A percentile compares a stretch with the other conserved stretches of the same genome.
Evolutionary conservation across 768 basidiomycete genomes (phyloP).

Genomic region (Tylopilus intermedius): DNA sequence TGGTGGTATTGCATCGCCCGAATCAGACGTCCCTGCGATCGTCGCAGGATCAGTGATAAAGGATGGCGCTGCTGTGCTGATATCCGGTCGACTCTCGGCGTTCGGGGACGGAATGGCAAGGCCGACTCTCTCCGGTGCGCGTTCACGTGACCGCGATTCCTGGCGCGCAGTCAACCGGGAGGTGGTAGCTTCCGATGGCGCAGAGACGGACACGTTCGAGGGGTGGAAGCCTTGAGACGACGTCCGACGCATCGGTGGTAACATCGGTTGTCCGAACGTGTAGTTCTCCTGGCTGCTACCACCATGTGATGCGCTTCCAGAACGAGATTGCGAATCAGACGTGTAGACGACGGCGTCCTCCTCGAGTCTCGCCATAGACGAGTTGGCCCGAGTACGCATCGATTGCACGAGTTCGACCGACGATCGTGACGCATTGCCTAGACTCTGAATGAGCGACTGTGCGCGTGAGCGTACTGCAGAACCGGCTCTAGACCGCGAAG

Average conservation of each 20-base stretch:
- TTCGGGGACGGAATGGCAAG: conserved; percentile 26
- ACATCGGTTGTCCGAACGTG: conserved; percentile 65
- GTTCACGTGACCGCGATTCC: conserved; percentile 12
- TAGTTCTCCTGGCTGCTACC: conserved; percentile 58
- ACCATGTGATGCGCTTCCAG: conserved; percentile 43
- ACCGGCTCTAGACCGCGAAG: conserved; percentile 41
- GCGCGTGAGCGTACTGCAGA: conserved; percentile 58
- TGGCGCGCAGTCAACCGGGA: conserved; percentile 20
- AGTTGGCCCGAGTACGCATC: conserved; percentile 53
- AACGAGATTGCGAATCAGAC: conserved; percentile 33
- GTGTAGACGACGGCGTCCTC: conserved; percentile 39
- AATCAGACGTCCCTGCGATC: conserved; percentile 50
- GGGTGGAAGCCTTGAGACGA: conserved; percentile 19
- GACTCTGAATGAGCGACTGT: conserved; percentile 62
- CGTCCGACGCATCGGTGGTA: conserved; percentile 24
- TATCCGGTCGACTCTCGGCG: conserved; percentile 47
- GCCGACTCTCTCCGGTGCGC: conserved; percentile 17
- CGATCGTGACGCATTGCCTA: conserved; percentile 56
- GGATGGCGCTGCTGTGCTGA: conserved; percentile 66
- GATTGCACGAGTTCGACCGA: conserved; percentile 54
- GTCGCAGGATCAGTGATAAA: conserved; percentile 66
- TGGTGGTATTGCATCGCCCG: conserved; percentile 41
- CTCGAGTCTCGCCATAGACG: conserved; percentile 66
- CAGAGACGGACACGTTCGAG: conserved; percentile 22
- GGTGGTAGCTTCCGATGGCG: conserved; percentile 25